Conservation (phyloP, 306 rosid species). For the Dryas drummondii region DNA sequence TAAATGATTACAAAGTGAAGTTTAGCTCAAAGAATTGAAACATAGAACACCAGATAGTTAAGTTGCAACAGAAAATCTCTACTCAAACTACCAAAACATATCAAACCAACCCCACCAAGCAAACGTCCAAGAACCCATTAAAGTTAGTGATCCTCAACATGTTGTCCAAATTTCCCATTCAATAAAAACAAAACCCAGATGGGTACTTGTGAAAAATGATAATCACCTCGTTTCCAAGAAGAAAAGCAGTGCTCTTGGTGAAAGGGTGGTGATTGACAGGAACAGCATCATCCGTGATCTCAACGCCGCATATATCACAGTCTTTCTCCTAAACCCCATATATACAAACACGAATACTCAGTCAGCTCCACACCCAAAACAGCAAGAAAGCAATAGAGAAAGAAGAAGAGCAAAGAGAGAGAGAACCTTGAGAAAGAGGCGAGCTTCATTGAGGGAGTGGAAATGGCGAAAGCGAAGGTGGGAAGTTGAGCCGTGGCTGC, state of each 20-base stretch:
- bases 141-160: not conserved
- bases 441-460: slow-evolving; percentile 77
- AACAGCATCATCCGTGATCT: slow-evolving; percentile 68
- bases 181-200: not conserved
- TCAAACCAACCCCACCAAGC: not conserved
- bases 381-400: slow-evolving; percentile 7
- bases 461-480: slow-evolving; percentile 88
- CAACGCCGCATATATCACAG: slow-evolving; percentile 91
- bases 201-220: not conserved
- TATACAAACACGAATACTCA: not conserved
- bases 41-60: not conserved
- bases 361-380: not conserved
- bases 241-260: slow-evolving; percentile 74
- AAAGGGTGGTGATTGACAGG: slow-evolving; percentile 88
- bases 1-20: not conserved
- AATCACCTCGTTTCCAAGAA: slow-evolving; percentile 85
- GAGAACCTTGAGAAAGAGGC: slow-evolving; percentile 56
- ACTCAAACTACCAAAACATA: not conserved
- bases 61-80: not conserved
- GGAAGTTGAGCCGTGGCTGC: slow-evolving; percentile 87
- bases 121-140: slow-evolving; percentile 5
- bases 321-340: slow-evolving; percentile 50
- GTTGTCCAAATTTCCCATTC: not conserved
- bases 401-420: not conserved
- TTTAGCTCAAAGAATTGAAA: not conserved